phyloP scores from a whole-genome alignment of 306 rosid genomes.

The Quercus glauca region DNA sequence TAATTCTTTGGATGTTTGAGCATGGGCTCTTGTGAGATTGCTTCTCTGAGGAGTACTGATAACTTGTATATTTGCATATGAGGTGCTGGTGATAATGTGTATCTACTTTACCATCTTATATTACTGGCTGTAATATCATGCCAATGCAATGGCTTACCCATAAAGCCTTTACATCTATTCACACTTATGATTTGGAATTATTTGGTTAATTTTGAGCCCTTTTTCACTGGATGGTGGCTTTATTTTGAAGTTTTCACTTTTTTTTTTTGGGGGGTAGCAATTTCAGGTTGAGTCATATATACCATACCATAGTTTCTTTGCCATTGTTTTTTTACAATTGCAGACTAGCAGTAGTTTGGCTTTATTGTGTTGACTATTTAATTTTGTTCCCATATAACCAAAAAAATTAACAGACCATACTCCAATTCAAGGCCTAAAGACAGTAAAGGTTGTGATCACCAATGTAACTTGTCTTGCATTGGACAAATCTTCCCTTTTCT shows the following conservation, averaged over 20 bases:
- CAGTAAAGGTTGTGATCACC: too few species aligned
- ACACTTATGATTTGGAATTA: not conserved
- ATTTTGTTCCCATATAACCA: too few species aligned
- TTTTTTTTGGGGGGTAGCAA: not conserved
- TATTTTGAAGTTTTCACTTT: not conserved
- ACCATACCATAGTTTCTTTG: not conserved
- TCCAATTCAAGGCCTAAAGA: too few species aligned
- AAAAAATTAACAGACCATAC: too few species aligned
- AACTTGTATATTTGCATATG: slow-evolving; percentile 16
- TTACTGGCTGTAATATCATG: not conserved
- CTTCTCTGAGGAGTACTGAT: not conserved
- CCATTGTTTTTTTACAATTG: too few species aligned
- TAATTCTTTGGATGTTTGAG: slow-evolving; percentile 12
- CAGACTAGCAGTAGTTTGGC: too few species aligned
- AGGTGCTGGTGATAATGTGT: slow-evolving; percentile 19
- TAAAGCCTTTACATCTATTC: not conserved
- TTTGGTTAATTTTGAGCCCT: not conserved
- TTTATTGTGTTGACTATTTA: too few species aligned
- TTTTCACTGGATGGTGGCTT: not conserved
- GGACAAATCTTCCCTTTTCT: too few species aligned
- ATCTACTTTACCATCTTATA: not conserved
- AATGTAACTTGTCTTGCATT: too few species aligned
- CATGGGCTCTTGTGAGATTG: slow-evolving; percentile 15
- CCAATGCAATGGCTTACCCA: not conserved
- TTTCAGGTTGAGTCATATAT: not conserved